Percentiles rank a stretch among this genome's conserved stretches.
Conservation (phyloP, 2,329 filamentous ascomycete species). For the Talaromyces sp. region DNA sequence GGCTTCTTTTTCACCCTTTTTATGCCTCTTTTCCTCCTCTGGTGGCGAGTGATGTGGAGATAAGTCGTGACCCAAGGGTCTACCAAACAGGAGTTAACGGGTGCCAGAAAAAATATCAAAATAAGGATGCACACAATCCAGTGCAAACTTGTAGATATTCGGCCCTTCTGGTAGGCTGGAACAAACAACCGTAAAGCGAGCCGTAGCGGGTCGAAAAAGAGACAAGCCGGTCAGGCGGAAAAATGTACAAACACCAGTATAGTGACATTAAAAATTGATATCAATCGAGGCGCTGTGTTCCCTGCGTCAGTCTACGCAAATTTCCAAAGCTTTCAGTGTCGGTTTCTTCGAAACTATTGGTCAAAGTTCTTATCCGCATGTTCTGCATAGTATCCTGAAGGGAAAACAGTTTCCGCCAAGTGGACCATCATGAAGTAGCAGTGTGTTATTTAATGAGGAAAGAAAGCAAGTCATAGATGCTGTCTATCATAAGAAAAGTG, state of each 20-base stretch:
- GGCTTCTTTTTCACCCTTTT: not conserved
- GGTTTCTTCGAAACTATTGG: not conserved
- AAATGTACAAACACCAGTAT: not conserved
- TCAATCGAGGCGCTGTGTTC: not conserved
- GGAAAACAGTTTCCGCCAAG: not conserved
- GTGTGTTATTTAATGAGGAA: not conserved
- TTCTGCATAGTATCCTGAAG: too few species aligned
- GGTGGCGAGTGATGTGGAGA: not conserved
- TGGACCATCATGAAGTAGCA: not conserved
- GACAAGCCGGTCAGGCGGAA: slow-evolving; percentile 4
- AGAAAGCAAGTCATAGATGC: not conserved
- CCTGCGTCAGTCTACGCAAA: not conserved
- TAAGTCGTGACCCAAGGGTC: not conserved
- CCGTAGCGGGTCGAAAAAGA: slow-evolving; percentile 8
- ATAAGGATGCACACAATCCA: slow-evolving; percentile 1
- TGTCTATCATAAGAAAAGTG: not conserved
- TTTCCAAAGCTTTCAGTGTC: not conserved
- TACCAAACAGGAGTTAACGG: not conserved
- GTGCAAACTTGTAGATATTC: not conserved
- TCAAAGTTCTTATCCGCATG: not conserved
- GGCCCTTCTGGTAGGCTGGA: slow-evolving; percentile 10
- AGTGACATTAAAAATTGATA: not conserved
- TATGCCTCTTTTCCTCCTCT: not conserved
- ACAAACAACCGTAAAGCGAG: slow-evolving; percentile 6
- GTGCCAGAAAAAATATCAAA: not conserved